Evolutionary conservation across 2,329 filamentous ascomycete species (phyloP), one percentile per base, ranked within the genome.

Genomic region (Cercospora citrullina): DNA sequence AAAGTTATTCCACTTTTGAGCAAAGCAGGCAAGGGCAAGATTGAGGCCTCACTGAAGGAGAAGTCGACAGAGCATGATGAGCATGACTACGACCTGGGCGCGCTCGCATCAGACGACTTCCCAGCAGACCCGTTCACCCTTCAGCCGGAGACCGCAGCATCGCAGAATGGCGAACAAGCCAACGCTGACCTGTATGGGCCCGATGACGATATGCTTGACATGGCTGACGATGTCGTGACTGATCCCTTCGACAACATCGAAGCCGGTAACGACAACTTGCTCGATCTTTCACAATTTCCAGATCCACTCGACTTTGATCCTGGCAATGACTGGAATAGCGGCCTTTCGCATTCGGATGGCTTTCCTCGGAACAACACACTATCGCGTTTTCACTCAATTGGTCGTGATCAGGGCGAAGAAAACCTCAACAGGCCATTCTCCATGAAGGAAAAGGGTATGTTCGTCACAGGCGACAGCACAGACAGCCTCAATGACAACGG

Each of bases 131-230:
- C 59, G 9, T 45, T 55, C 4, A 18, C 65, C 31, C 28, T 53
- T 8, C 51, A 26, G 8, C 61, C 62, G n/a, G 45, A 66, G 30
- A 33, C 64, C 5, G 64, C 61, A 18, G 18, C 59, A 26, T 30
- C 21, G 8, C 18, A 23, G 16, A 39, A 31, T 23, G 7, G 12
- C 14, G 30, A 48, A 16, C 16, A 10, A 23, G 31, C 39, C 31
- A 58, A 62, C 26, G 61, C 16, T 51, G n/a, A 55, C 51, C 9
- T 36, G 48, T 30, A 14, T 53, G 8, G 66, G 33, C 16, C 48
- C 65, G 61, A 69, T 18, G 69, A 71, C 5, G 71, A 74, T n/a
- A 71, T 73, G 72, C 69, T 73, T 23, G 72, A 73, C 64, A 57
- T 61, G 21, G 21, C 48, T 21, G 42, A 64, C 4, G 45, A 69